Conservation (phyloP, 306 rosid species). For the Purshia tridentata region DNA sequence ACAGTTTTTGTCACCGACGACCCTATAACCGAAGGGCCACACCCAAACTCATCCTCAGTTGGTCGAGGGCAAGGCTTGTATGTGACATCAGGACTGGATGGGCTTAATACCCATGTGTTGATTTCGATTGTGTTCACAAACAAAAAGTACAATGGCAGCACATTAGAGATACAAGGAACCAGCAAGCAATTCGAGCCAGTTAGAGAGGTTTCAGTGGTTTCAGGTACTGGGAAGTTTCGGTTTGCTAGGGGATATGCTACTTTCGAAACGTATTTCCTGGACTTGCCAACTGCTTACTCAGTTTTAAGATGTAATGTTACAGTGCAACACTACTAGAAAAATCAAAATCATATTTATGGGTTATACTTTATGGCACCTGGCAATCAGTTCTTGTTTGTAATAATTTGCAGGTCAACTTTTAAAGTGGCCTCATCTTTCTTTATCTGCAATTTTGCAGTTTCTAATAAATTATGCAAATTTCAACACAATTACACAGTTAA, state of each 20-base stretch:
- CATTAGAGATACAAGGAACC: slow-evolving; percentile 29
- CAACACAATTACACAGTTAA: too few relatives aligned
- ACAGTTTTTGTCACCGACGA: slow-evolving; percentile 23
- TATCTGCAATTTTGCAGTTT: too few relatives aligned
- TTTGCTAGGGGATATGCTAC: slow-evolving; percentile 26
- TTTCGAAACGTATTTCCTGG: slow-evolving; percentile 8
- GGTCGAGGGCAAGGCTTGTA: slow-evolving; percentile 27
- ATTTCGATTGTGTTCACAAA: slow-evolving; percentile 30
- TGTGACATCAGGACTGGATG: slow-evolving; percentile 21
- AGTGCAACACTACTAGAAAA: slow-evolving; percentile 22
- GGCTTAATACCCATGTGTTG: slow-evolving; percentile 8
- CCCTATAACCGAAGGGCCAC: slow-evolving; percentile 2
- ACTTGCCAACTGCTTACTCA: slow-evolving; percentile 5
- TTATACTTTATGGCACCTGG: too few relatives aligned
- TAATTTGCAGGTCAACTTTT: too few relatives aligned
- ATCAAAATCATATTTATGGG: neutral
- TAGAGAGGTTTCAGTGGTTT: slow-evolving; percentile 25
- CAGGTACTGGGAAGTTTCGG: slow-evolving; percentile 31
- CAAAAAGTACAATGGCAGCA: slow-evolving; percentile 30
- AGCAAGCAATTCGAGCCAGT: slow-evolving; percentile 9
- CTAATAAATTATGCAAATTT: too few relatives aligned
- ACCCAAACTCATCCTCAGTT: neutral
- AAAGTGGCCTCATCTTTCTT: too few relatives aligned
- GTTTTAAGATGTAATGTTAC: slow-evolving; percentile 20
- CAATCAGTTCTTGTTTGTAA: too few relatives aligned